These are phyloP conservation scores for Canavalia ensiformis DNA, from an alignment of 306 rosid genomes.

Conservation along the genomic window DNA sequence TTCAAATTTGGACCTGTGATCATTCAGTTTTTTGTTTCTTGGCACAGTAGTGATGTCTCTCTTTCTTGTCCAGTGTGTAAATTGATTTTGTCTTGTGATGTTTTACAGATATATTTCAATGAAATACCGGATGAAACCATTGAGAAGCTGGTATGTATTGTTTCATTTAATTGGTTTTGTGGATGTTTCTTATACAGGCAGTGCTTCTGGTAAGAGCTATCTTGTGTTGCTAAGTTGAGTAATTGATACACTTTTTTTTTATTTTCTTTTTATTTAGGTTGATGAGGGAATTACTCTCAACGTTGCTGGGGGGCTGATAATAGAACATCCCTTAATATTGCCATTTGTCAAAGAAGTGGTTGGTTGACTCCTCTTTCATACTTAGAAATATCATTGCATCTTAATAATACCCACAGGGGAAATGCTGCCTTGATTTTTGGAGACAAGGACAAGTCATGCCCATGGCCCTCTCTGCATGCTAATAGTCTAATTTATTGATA, in stretches of 20 bases:
- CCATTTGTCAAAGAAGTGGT: constrained; percentile 94
- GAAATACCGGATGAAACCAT: constrained; percentile 87
- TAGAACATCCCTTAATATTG: constrained; percentile 85
- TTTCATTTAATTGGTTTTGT: constrained; percentile 40
- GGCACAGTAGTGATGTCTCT: constrained; percentile 2
- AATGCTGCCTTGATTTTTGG: constrained; percentile 27
- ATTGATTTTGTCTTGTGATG: constrained; percentile 47
- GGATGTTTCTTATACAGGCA: constrained; percentile 20
- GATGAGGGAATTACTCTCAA: constrained; percentile 88
- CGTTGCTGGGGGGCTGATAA: constrained; percentile 94
- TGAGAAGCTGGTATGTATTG: constrained; percentile 79
- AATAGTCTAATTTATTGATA: constrained; percentile 29
- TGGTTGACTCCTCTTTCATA: constrained; percentile 57
- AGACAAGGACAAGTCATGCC: constrained; percentile 31
- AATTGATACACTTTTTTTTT: constrained; percentile 20
- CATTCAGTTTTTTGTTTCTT: constrained; percentile 35
- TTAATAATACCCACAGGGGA: constrained; percentile 26
- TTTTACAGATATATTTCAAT: constrained; percentile 84
- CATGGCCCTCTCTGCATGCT: constrained; percentile 26
- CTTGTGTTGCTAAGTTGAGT: constrained; percentile 20
- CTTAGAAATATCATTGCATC: constrained; percentile 14
- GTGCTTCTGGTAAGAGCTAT: constrained; percentile 1
- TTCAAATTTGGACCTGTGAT: constrained; percentile 20
- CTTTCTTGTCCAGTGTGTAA: constrained; percentile 4
- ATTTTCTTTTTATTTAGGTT: constrained; percentile 55